Evolutionary conservation across 495 filamentous ascomycete genomes (phyloP), one percentile per base, ranked within the genome.

Genomic region (Xylaria sp.): DNA sequence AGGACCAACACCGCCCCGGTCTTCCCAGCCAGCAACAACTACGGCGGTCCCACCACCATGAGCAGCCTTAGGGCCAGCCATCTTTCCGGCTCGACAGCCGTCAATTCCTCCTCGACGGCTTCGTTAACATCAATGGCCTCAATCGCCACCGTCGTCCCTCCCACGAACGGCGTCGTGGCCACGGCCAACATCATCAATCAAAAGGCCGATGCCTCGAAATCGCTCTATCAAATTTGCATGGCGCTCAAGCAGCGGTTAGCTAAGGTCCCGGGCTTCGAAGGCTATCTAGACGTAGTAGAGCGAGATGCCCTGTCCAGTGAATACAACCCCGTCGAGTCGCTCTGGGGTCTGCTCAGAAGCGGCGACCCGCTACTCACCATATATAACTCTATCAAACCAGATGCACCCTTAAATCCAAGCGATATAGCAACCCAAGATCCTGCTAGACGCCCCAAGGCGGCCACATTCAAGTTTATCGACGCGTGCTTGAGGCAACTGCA

Each of bases 151-250:
- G 74, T 82, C 35, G 65, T 80, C 19, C 74, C 82, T 4, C 40
- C 75, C 19, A 85, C 84, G 72, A 87, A 86, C 72, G 89, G 86
- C 63, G 87, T 94, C 69, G 80, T 89, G 68, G 90, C 92, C 44
- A 91, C 91, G 75, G 87, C 92, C 80, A 97, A 95, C 78, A 97
- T 99, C 81, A 97, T 98, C 84, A 99, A 98, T 81, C 91, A 92
- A 77, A 90, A 88, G 70, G 97, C 94, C 80, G 95, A 96, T 77
- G 92, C 93, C 72, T 91, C 91, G 66, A 87, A 90, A 57, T 97
- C 94, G 26, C 89, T 99, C 40, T 99, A 97, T 77, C 96, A 98
- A 81, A 97, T 95, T 79, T 98, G 97, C 80, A 87, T 96, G 67
- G 89, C 90, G 69, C 83, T 98, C 59, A 91, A 91, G 80, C 88